A percentile compares a stretch with the other conserved stretches of the same genome.
phyloP scores from a whole-genome alignment of 116 monocot genomes.

The Zostera marina region DNA sequence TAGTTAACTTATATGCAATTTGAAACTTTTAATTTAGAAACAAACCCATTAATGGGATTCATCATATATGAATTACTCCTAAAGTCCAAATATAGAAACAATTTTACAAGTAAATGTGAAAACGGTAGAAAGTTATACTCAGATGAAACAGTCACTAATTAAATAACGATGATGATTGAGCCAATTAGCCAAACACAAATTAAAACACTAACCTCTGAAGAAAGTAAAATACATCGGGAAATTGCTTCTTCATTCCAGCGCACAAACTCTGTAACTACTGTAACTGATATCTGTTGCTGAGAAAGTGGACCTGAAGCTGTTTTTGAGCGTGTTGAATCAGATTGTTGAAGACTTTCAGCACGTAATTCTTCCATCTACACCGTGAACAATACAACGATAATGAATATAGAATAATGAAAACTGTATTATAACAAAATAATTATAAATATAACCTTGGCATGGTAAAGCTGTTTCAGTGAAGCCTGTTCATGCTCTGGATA shows the following conservation, averaged over 20 bases:
- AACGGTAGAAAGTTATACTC: too few relatives aligned
- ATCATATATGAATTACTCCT: too few relatives aligned
- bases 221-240: conserved; percentile 82
- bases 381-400: not conserved
- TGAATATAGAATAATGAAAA: not conserved
- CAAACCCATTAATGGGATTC: too few relatives aligned
- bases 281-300: conserved; percentile 94
- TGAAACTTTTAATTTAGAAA: too few relatives aligned
- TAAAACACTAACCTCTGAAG: conserved; percentile 49
- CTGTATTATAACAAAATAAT: not conserved
- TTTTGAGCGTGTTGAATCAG: conserved; percentile 78
- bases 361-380: conserved; percentile 76
- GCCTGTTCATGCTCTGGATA: conserved; percentile 96
- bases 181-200: not conserved
- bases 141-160: not conserved
- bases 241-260: conserved; percentile 99
- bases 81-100: not conserved
- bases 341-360: conserved; percentile 66
- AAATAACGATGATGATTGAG: not conserved
- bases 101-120: not conserved
- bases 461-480: conserved; percentile 78
- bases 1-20: too few relatives aligned
- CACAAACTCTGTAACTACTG: conserved; percentile 91
- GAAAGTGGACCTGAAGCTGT: conserved; percentile 23
- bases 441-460: conserved; percentile 45